phyloP scores from a whole-genome alignment of 371 early-diverging fungal genomes.

The Gilbertella persicaria region DNA sequence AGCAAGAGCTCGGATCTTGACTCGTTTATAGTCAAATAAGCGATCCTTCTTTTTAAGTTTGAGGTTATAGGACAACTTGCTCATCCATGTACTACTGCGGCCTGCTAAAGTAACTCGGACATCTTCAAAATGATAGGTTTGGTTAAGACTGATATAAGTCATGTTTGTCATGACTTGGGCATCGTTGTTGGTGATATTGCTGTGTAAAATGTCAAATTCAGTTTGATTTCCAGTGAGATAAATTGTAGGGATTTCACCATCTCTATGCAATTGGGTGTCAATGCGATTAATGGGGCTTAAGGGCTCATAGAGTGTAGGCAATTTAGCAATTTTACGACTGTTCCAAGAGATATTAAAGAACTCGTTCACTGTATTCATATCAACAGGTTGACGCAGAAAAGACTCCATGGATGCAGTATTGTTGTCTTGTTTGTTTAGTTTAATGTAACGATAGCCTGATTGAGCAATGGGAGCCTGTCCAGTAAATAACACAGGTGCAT shows the following conservation, averaged over 20 bases:
- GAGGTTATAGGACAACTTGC: slow-evolving; percentile 30
- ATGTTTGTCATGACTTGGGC: slow-evolving; percentile 8
- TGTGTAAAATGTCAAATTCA: slow-evolving; percentile 16
- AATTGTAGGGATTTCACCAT: slow-evolving; percentile 28
- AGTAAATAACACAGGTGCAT: neutral
- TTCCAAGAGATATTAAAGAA: slow-evolving; percentile 34
- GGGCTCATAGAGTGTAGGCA: slow-evolving; percentile 15
- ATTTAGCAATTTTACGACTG: neutral
- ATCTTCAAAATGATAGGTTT: slow-evolving; percentile 2
- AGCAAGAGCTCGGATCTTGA: slow-evolving; percentile 35
- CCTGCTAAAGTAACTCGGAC: slow-evolving; percentile 28
- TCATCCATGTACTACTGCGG: slow-evolving; percentile 27
- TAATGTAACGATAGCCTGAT: slow-evolving; percentile 21
- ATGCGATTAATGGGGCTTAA: slow-evolving; percentile 20
- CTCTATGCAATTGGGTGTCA: slow-evolving; percentile 21
- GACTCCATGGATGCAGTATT: slow-evolving; percentile 3
- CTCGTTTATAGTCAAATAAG: slow-evolving; percentile 26
- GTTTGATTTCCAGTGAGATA: slow-evolving; percentile 15
- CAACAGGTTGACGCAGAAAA: slow-evolving; percentile 15
- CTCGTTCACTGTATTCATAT: slow-evolving; percentile 17
- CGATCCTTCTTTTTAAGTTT: slow-evolving; percentile 17
- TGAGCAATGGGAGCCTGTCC: slow-evolving; percentile 27
- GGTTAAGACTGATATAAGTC: slow-evolving; percentile 20
- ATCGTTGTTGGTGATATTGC: slow-evolving; percentile 1
- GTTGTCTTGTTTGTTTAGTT: slow-evolving; percentile 12